A percentile compares a stretch with the other conserved stretches of the same genome.
Evolutionary conservation across 768 basidiomycete genomes (phyloP).

Genomic region (Lactarius trivialis): DNA sequence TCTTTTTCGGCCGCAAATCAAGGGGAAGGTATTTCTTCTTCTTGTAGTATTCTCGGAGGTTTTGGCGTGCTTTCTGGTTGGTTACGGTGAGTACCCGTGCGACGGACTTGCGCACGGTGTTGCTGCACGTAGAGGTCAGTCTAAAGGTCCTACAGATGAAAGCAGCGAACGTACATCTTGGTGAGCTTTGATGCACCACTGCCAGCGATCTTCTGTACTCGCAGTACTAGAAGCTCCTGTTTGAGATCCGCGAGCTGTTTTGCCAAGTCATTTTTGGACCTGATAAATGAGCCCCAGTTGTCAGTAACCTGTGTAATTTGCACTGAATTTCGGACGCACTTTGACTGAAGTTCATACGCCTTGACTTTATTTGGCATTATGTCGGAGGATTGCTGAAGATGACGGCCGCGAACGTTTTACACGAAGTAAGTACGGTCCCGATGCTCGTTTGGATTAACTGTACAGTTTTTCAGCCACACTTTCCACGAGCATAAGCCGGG

Average conservation of each 20-base stretch:
- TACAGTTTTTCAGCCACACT: constrained; percentile 40
- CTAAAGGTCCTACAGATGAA: neutral
- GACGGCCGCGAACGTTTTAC: constrained; percentile 24
- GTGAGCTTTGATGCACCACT: constrained; percentile 93
- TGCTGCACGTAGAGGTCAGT: constrained; percentile 41
- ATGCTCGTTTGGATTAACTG: constrained; percentile 32
- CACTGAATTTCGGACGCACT: constrained; percentile 45
- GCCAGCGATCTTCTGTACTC: constrained; percentile 97
- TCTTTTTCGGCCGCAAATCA: constrained; percentile 97
- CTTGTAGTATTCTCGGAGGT: constrained; percentile 97
- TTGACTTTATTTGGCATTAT: constrained; percentile 90
- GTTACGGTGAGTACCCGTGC: constrained; percentile 97
- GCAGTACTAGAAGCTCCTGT: constrained; percentile 86
- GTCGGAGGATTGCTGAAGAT: constrained; percentile 33
- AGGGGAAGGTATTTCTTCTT: constrained; percentile 93
- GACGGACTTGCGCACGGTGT: constrained; percentile 95
- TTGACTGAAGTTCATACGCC: constrained; percentile 94
- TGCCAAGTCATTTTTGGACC: constrained; percentile 94
- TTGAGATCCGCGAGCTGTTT: constrained; percentile 94
- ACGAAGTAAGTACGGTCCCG: constrained; percentile 26
- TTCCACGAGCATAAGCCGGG: constrained; percentile 27
- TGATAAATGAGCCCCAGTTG: constrained; percentile 28
- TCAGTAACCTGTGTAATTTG: neutral
- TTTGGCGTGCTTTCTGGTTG: constrained; percentile 97
- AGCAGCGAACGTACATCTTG: constrained; percentile 71